Base-by-base conservation (phyloP, 192 early-diverging fungal species). In the Cetraspora pellucida region DNA sequence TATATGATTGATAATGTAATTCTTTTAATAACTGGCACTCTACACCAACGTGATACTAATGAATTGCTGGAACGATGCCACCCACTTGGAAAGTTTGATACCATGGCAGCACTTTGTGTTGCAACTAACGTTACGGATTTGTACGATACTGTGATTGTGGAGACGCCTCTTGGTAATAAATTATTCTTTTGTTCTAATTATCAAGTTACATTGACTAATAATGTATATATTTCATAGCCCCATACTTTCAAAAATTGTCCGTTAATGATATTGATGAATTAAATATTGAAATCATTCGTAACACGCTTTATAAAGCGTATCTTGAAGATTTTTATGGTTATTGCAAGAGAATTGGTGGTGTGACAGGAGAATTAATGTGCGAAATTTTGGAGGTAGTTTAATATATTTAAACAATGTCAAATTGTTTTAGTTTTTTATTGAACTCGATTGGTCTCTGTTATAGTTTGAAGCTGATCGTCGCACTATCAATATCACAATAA, bases 1-100 rank as follows among this genome's bases (percentile, higher is more conserved):
- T 99, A 98, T 82, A 99, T 99, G 98, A 99, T 99, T 79, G 98
- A 99, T 84, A 99, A 99, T 85, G 94, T 97, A 64, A 96, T 99
- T 74, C 85, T 99, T 72, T 83, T 99, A 49, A 97, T 99, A 75
- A 98, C 96, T 2, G 98, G 98, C 14, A 99, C 98, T 16, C 87
- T 99, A 13, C 97, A 99, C 79, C 94, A 98, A 81, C 91, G 97
- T 72, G 97, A 99, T 85, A 97, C 97, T 45, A 94, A 95, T 81
- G 97, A 99, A 80, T 83, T 99, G 58, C 81, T 99, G 67, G 96
- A 98, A 59, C 90, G 95, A 72, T 99, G 98, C 81, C 98, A 99
- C 82, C 98, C 98, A 27, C 86, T 99, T 37, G 98, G 98, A 43
- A 89, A 95, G 78, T 99, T 99, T 86, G 97, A 99, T 80, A 91